Percentiles rank a stretch among this genome's conserved stretches.
These are phyloP conservation scores for Exobasidium rhododendri DNA, from an alignment of 1,284 basidiomycete species.

Conservation along the genomic window DNA sequence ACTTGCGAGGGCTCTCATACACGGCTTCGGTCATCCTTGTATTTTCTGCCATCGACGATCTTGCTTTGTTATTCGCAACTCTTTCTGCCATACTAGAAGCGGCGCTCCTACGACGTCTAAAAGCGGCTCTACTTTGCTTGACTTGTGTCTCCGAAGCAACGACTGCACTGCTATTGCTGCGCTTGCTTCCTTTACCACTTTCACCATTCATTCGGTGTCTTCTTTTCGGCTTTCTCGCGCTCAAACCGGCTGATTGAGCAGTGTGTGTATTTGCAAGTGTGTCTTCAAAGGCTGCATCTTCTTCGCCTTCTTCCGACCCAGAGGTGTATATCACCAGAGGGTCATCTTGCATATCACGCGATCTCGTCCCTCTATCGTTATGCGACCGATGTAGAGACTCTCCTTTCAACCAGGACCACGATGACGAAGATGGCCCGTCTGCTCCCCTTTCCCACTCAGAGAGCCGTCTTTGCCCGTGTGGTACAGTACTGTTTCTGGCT, in stretches of 20 bases:
- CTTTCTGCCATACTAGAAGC: background rate
- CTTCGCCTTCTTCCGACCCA: slow-evolving; percentile 3
- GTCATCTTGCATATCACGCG: too few relatives aligned
- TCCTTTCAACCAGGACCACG: slow-evolving; percentile 2
- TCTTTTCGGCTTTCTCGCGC: background rate
- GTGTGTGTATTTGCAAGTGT: slow-evolving; percentile 1
- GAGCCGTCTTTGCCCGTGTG: background rate
- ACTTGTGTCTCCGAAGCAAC: background rate
- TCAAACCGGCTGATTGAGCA: slow-evolving; percentile 5
- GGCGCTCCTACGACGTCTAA: background rate
- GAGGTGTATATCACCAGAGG: background rate
- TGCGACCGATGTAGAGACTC: background rate
- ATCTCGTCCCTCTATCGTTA: background rate
- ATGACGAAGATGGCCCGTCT: background rate
- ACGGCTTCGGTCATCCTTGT: background rate
- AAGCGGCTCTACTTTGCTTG: background rate
- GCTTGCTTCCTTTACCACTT: slow-evolving; percentile 11
- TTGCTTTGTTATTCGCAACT: background rate
- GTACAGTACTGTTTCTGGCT: background rate
- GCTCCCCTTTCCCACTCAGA: background rate
- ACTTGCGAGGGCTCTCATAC: background rate
- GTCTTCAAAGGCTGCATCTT: slow-evolving; percentile 11
- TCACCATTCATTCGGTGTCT: slow-evolving; percentile 7
- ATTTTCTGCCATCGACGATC: background rate
- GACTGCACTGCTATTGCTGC: slow-evolving; percentile 11